Evolutionary conservation across 352 stramenopile genomes (phyloP), one percentile per base, ranked within the genome.

Genomic region (Lagenidium sp.): DNA sequence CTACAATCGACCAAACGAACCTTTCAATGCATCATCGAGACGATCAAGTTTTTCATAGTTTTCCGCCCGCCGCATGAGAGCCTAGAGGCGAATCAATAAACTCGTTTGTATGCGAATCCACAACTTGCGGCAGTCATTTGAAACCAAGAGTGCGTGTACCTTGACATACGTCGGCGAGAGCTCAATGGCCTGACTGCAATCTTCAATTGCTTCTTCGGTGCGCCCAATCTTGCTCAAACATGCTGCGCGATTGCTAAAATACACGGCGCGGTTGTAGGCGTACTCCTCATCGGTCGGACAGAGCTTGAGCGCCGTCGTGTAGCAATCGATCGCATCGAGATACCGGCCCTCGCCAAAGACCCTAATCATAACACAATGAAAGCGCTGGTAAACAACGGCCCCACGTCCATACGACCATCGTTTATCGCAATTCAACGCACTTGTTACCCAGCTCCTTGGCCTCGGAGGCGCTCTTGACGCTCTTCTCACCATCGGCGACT

Each of bases 131-230:
- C 46, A 44, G 19, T 20, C 18, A 36, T 22, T 46, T 26, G 16
- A 21, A 23, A 28, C 26, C 42, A 49, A 4, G 30, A 47, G 4
- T 44, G 36, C 15, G 12, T 28, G 1, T 34, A 74, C 94, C 66
- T 99, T 99, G 46, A 97, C 63, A 63, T 99, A 99, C n/a, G 53
- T 85, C 8, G 95, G 89, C 49, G 98, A 95, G 22, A 97, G 75
- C 29, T 96, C 78, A 49, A 99, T 72, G 4, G 96, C 82, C 31
- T 97, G 72, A 20, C 81, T 86, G 68, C 91, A 98, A 68, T 99
- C 95, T 19, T 97, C 75, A 42, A 98, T 83, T 4, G 84, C 85
- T 51, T 98, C 86, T 13, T 97, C 88, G 10, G 60, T 65, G 21
- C 79, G 67, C 20, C 63, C 60, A 47, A 91, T 57, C 35, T 74